Base-by-base conservation (phyloP, 371 early-diverging fungal genomes). In the Parasitella parasitica region DNA sequence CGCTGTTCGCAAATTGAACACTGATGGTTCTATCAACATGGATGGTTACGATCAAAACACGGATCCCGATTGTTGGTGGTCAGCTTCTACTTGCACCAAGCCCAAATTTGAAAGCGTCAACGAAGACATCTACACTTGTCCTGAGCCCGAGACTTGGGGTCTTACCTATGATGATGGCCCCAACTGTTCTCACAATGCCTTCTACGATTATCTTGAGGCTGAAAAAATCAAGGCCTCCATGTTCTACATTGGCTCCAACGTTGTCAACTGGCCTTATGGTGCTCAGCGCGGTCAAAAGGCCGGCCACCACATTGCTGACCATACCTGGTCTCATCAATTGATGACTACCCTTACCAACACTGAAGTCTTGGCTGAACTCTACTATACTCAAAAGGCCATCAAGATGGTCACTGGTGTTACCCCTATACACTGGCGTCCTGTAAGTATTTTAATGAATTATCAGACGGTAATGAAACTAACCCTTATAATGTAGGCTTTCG, bases 241-340 rank as follows among this genome's bases (percentile, higher is more conserved):
- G 79, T 89, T 90, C 69, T 85, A 86, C 59, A 81, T 89, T 73
- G 91, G 91, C 52, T 77, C 84, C 37, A 84, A 84, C 64, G 84
- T 90, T 48, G 53, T 79, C n/a, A 70, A 81, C 69, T 78, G 78
- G 81, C 78, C 78, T 37, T 76, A 77, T 50, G 77, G 78, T 78
- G 76, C 78, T 59, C 72, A 71, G 63, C 81, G 78, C 63, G 80
- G 85, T 67, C 64, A 73, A 49, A 67, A 71, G 57, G 76, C 78
- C 56, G 90, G 89, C 35, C 90, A 90, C 57, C 86, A 89, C 15
- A 85, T 91, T 69, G 90, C 85, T 15, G 78, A 81, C 36, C 91
- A 91, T 66, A 86, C 90, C 16, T 91, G 89, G 89, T 73, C 80
- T 50, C 93, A 92, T 59, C 71, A 75, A 41, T 77, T 83, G 46